These are phyloP conservation scores for Combretum micranthum DNA, from an alignment of 345 rosid genomes.

Conservation along the genomic window DNA sequence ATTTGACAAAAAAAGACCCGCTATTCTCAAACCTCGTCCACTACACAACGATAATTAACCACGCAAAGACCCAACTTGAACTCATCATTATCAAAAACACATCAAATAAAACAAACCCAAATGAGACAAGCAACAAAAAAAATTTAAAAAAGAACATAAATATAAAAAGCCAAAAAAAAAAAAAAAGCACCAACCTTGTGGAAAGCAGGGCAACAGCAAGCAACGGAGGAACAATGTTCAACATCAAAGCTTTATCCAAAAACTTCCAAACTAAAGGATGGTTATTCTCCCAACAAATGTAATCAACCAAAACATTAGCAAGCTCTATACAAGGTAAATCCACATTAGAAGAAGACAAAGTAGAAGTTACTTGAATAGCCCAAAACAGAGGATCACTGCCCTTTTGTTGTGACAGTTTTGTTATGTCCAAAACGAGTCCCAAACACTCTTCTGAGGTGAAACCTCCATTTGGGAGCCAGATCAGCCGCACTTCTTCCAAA, in stretches of 20 bases:
- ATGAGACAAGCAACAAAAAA: background rate
- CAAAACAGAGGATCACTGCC: slow-evolving; percentile 62
- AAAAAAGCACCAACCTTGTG: slow-evolving; percentile 31
- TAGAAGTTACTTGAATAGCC: slow-evolving; percentile 63
- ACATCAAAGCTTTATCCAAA: slow-evolving; percentile 64
- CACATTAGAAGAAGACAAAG: slow-evolving; percentile 46
- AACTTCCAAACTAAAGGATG: slow-evolving; percentile 86
- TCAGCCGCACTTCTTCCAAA: background rate
- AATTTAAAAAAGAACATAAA: background rate
- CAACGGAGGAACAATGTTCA: slow-evolving; percentile 68
- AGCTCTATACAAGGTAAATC: slow-evolving; percentile 63
- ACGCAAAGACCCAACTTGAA: no score
- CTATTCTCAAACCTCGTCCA: no score
- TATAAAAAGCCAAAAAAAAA: background rate
- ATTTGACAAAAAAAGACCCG: background rate
- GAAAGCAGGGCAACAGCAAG: slow-evolving; percentile 79
- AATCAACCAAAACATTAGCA: slow-evolving; percentile 59
- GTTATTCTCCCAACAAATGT: slow-evolving; percentile 86
- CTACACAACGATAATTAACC: no score
- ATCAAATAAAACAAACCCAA: no score
- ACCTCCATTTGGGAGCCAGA: slow-evolving; percentile 11
- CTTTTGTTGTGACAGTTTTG: slow-evolving; percentile 57
- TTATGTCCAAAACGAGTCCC: slow-evolving; percentile 64
- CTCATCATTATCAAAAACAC: no score
- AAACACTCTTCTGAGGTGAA: slow-evolving; percentile 28